Conservation (phyloP, 75 land plant species). For the Ceratopteris richardii region DNA sequence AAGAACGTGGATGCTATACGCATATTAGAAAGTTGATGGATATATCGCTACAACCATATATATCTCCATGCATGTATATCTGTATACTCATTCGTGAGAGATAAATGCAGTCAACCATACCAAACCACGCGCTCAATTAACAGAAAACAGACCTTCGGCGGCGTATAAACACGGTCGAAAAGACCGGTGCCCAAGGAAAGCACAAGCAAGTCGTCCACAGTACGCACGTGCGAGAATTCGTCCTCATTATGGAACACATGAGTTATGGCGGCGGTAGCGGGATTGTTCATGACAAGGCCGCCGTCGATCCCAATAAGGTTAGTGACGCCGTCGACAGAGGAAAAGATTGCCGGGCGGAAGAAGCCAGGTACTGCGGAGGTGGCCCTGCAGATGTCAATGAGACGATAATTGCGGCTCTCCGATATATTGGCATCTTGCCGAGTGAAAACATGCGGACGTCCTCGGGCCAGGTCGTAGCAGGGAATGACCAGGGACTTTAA, state of each 20-base stretch:
- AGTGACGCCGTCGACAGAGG: constrained; percentile 73
- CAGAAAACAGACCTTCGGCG: too few species aligned
- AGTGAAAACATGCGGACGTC: constrained; percentile 80
- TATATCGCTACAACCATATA: too few species aligned
- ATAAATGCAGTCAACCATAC: too few species aligned
- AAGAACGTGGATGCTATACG: too few species aligned
- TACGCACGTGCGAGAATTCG: constrained; percentile 62
- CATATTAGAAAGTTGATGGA: too few species aligned
- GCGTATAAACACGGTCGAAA: constrained; percentile 27
- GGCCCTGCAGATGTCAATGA: constrained; percentile 81
- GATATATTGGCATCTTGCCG: constrained; percentile 63
- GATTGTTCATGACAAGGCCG: constrained; percentile 92
- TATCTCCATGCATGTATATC: too few species aligned
- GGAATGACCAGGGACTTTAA: constrained; percentile 79
- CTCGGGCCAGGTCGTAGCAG: constrained; percentile 72
- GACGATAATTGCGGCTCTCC: constrained; percentile 65
- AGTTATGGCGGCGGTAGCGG: constrained; percentile 82
- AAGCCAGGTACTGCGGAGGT: constrained; percentile 70
- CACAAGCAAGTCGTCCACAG: constrained; percentile 73
- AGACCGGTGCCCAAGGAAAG: constrained; percentile 82
- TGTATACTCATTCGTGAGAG: too few species aligned
- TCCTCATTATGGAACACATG: constrained; percentile 81
- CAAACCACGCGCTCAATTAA: too few species aligned
- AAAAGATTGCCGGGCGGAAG: constrained; percentile 42
- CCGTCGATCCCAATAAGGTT: constrained; percentile 74